phyloP scores from a whole-genome alignment of 805 yeast genomes.

The Kodamaea hsintzibuensis region DNA sequence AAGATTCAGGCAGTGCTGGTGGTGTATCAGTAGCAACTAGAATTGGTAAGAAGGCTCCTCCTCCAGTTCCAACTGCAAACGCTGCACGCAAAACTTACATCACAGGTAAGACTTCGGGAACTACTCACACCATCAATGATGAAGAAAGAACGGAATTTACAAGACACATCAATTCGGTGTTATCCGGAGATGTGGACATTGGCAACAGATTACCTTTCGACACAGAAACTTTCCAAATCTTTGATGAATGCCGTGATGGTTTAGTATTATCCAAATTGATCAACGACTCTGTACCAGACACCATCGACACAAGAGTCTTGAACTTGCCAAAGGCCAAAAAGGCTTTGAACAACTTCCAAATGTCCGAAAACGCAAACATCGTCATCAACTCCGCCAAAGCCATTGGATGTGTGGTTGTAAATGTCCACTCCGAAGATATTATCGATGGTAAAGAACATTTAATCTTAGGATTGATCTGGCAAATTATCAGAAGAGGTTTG shows the following conservation, averaged over 20 bases:
- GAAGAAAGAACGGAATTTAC: constrained; percentile 97
- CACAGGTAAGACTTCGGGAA: constrained; percentile 84
- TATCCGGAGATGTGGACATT: constrained; percentile 83
- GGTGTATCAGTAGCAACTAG: constrained; percentile 2
- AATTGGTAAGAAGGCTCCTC: constrained; percentile 22
- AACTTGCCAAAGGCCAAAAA: constrained; percentile 78
- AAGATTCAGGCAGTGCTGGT: constrained; percentile 14
- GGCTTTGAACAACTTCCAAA: constrained; percentile 86
- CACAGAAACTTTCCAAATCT: constrained; percentile 89
- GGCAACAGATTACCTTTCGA: constrained; percentile 89
- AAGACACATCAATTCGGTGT: constrained; percentile 88
- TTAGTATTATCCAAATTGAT: constrained; percentile 88
- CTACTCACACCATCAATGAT: constrained; percentile 94
- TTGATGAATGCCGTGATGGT: constrained; percentile 97
- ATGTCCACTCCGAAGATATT: constrained; percentile 94
- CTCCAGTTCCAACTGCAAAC: constrained; percentile 52
- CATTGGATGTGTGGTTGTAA: constrained; percentile 96
- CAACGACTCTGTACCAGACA: constrained; percentile 97
- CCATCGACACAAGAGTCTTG: constrained; percentile 96
- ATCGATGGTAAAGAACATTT: constrained; percentile 93
- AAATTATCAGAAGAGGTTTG: constrained; percentile 93
- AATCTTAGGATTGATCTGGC: constrained; percentile 93
- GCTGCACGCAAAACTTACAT: constrained; percentile 64
- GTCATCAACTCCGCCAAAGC: constrained; percentile 99
- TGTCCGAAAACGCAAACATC: constrained; percentile 95